Evolutionary conservation across 371 early-diverging fungal species (phyloP), one percentile per base, ranked within the genome.

Genomic region (Saksenaea vasiformis): DNA sequence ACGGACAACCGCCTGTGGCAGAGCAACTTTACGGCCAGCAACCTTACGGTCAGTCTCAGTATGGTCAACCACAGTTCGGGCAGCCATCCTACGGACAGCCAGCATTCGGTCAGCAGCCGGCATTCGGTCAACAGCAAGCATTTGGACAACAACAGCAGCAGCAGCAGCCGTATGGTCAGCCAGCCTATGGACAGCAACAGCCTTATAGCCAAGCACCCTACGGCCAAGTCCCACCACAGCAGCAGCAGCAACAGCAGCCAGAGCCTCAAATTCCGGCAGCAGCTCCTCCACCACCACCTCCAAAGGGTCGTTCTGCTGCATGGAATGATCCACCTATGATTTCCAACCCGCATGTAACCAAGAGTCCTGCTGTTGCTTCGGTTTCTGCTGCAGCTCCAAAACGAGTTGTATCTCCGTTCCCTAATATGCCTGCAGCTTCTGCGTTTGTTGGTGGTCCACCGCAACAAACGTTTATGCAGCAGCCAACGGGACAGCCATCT

Each of bases 301-400:
- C 74, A 22, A 71, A 71, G 58, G 64, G 69, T 43, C 53, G 69
- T 15, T 67, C 73, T 28, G 80, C 77, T 51, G 77, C 77, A 55
- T 87, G 87, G 87, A 86, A 88, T 60, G 87, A 88, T 64, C 86
- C 86, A 34, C 87, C 80, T 31, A 72, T 80, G 68, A 14, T 61
- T 13, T 47, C 76, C 31, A 70, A 70, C 51, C 66, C 67, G 24
- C 56, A 26, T 28, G 54, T 66, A 61, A 44, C 65, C 14, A 70
- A 69, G 61, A 75, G 74, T 35, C 73, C 80, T 10, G 69, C 61
- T 15, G 51, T 11, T 11, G 39, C 37, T 8, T 5, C 37, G 13
- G 37, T n/a, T 3, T 11, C 51, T 19, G 51, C 51, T 19, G 61
- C 73, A 22, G 61, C 61, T n/a, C 60, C 70, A 22, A 72, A 76